Percentiles rank a stretch among this genome's conserved stretches.
Conservation (phyloP, 2,329 filamentous ascomycete genomes). For the Colletotrichum sp. region DNA sequence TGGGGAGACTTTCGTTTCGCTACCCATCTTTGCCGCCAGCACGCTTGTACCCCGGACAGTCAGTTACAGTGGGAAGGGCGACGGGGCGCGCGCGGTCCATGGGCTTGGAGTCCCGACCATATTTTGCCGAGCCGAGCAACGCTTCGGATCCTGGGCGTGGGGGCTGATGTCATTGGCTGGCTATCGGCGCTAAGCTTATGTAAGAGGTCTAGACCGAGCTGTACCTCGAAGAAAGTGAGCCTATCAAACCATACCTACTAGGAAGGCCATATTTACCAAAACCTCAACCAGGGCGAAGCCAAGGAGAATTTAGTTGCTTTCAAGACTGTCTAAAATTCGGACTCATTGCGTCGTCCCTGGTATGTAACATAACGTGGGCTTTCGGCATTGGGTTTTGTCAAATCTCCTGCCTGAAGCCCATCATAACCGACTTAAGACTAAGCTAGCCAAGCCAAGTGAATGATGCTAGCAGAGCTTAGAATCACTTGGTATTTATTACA, state of each 20-base stretch:
- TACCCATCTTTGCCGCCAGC: conserved; percentile 11
- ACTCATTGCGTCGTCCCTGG: neutral
- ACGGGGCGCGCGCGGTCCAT: neutral
- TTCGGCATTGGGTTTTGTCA: neutral
- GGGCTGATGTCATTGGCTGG: conserved; percentile 16
- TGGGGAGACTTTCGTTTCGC: conserved; percentile 17
- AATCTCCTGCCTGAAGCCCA: neutral
- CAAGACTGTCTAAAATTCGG: neutral
- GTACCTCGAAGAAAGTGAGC: conserved; percentile 2
- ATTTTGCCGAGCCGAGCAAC: conserved; percentile 19
- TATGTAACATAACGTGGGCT: neutral
- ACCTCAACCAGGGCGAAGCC: neutral
- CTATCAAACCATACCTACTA: neutral
- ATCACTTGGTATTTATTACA: neutral
- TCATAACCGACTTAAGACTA: neutral
- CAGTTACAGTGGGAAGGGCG: neutral
- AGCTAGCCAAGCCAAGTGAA: neutral
- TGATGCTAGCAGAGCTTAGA: neutral
- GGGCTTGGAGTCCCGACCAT: conserved; percentile 10
- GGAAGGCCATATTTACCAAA: neutral
- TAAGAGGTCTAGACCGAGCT: neutral
- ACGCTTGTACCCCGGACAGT: neutral
- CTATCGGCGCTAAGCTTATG: conserved; percentile 4
- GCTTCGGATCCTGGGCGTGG: neutral
- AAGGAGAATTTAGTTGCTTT: neutral